These are phyloP conservation scores for Apiospora kogelbergensis DNA, from an alignment of 2,329 filamentous ascomycete genomes.

Conservation along the genomic window DNA sequence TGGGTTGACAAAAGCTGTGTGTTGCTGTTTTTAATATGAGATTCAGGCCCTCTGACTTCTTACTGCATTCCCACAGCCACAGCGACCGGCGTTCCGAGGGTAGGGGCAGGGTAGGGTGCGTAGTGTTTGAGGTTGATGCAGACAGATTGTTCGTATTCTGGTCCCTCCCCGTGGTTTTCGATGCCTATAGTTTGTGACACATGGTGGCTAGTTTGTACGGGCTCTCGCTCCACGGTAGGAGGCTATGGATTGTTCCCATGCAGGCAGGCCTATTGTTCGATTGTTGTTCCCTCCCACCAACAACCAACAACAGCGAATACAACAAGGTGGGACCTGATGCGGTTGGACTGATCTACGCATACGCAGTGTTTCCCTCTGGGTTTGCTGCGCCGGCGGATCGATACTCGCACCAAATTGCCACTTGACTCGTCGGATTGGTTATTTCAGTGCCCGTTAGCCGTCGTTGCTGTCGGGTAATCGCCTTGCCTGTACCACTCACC, in stretches of 20 bases:
- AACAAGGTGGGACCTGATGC: background rate
- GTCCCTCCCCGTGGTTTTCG: background rate
- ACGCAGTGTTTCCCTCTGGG: background rate
- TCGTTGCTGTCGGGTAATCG: background rate
- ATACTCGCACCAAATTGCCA: background rate
- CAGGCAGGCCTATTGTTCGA: background rate
- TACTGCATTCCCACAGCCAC: slow-evolving; percentile 5
- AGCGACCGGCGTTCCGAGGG: slow-evolving; percentile 10
- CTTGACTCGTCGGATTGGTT: background rate
- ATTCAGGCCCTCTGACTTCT: background rate
- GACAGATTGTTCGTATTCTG: background rate
- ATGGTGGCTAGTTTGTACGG: background rate
- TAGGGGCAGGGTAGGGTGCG: background rate
- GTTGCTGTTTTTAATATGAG: slow-evolving; percentile 3
- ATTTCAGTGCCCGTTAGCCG: background rate
- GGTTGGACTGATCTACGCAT: background rate
- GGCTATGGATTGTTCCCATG: background rate
- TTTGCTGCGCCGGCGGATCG: background rate
- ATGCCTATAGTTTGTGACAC: background rate
- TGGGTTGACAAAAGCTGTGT: background rate
- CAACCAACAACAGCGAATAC: background rate
- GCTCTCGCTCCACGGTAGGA: background rate
- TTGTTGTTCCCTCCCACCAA: background rate
- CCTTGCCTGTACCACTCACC: slow-evolving; percentile 1
- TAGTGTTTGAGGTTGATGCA: slow-evolving; percentile 5